phyloP scores from a whole-genome alignment of 768 basidiomycete species.

The Dioszegia crocea region DNA sequence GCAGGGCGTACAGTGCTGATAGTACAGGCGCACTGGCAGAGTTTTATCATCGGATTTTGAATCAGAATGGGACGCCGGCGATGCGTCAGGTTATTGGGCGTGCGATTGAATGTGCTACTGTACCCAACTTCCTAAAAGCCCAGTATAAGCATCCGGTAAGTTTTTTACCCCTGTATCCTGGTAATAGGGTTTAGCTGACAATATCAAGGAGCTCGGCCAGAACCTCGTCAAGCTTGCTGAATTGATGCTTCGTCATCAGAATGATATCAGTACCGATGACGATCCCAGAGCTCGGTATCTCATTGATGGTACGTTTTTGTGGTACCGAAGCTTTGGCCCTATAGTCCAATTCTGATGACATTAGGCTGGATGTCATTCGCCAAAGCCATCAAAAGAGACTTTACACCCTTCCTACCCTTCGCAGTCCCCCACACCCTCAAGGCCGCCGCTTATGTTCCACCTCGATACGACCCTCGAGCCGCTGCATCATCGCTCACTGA shows the following conservation, averaged over 20 bases:
- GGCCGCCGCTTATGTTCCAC: neutral
- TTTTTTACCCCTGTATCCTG: too few species aligned
- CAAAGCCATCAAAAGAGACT: constrained; percentile 8
- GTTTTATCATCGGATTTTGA: constrained; percentile 7
- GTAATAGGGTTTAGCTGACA: too few species aligned
- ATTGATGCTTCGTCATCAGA: constrained; percentile 7
- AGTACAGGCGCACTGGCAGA: constrained; percentile 3
- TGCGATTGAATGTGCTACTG: constrained; percentile 7
- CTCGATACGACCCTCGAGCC: neutral
- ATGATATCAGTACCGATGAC: constrained; percentile 4
- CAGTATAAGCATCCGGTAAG: constrained; percentile 9
- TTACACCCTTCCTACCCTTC: constrained; percentile 5
- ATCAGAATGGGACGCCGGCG: neutral
- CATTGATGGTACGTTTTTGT: constrained; percentile 3
- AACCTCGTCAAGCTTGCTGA: constrained; percentile 5
- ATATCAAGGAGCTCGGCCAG: neutral
- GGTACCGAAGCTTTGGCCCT: too few species aligned
- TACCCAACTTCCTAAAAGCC: constrained; percentile 1
- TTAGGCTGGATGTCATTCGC: constrained; percentile 11
- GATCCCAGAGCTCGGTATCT: constrained; percentile 6
- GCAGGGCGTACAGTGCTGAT: neutral
- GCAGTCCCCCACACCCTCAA: constrained; percentile 7
- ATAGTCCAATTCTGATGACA: too few species aligned
- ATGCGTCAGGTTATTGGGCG: constrained; percentile 4
- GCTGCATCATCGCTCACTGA: neutral